Conservation (phyloP, 2,329 filamentous ascomycete genomes). For the Fusarium setosum region DNA sequence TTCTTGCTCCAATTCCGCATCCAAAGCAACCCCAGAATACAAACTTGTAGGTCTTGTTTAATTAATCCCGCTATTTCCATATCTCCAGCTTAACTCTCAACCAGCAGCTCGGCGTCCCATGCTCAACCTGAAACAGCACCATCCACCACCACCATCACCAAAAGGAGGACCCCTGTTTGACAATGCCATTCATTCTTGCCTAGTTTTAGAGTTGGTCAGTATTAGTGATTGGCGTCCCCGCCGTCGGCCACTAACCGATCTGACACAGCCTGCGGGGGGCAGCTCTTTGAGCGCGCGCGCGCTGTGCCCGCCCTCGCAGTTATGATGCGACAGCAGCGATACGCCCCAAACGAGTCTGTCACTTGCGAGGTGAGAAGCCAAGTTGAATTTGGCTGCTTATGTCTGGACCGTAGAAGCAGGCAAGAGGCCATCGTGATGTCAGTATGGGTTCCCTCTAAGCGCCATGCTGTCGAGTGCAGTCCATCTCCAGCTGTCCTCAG, state of each 20-base stretch:
- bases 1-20: no score
- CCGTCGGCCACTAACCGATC: slow-evolving; percentile 35
- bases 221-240: neutral
- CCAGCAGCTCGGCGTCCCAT: slow-evolving; percentile 10
- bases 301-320: slow-evolving; percentile 5
- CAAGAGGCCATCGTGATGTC: slow-evolving; percentile 29
- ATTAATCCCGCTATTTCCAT: neutral
- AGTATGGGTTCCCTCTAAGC: slow-evolving; percentile 11
- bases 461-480: no score
- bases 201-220: neutral
- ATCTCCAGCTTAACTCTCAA: neutral
- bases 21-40: no score
- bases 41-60: no score
- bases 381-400: no score
- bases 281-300: neutral
- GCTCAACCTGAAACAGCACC: slow-evolving; percentile 42
- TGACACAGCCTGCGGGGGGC: slow-evolving; percentile 31
- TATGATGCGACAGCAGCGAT: slow-evolving; percentile 21
- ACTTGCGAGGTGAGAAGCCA: slow-evolving; percentile 6
- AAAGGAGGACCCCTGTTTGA: neutral
- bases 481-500: slow-evolving; percentile 4
- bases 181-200: neutral
- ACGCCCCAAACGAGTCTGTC: slow-evolving; percentile 14
- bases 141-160: slow-evolving; percentile 32
- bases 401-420: no score